phyloP scores from a whole-genome alignment of 2,329 filamentous ascomycete species.

The Pestalotiopsis sp. region DNA sequence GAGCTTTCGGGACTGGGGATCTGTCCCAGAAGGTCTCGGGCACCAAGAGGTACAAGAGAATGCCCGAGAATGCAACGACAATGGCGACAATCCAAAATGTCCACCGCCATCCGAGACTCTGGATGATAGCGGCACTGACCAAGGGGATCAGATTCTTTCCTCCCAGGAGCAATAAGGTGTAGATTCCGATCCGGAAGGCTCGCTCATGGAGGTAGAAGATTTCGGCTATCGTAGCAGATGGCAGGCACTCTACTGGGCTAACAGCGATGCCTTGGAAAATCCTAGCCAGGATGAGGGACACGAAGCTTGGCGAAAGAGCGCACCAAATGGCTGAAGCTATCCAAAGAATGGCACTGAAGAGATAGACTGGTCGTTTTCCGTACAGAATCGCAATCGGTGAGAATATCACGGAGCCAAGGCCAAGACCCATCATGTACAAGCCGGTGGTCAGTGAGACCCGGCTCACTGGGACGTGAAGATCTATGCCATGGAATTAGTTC shows the following conservation, averaged over 20 bases:
- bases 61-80: conserved; percentile 70
- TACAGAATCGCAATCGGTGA: conserved; percentile 90
- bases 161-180: conserved; percentile 84
- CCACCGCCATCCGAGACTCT: conserved; percentile 83
- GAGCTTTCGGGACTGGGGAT: conserved; percentile 57
- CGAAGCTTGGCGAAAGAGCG: conserved; percentile 78
- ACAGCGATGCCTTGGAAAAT: conserved; percentile 88
- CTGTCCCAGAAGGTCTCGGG: conserved; percentile 97
- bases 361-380: conserved; percentile 90
- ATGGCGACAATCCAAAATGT: conserved; percentile 89
- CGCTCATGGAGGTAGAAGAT: conserved; percentile 96
- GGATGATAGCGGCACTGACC: conserved; percentile 83
- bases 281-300: conserved; percentile 77
- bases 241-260: conserved; percentile 88
- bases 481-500: conserved; percentile 27
- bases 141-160: conserved; percentile 91
- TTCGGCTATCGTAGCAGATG: conserved; percentile 91
- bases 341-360: conserved; percentile 77
- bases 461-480: conserved; percentile 68
- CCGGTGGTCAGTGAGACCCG: conserved; percentile 86
- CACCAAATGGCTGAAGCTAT: conserved; percentile 81
- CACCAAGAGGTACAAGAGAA: conserved; percentile 84
- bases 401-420: conserved; percentile 80
- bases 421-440: conserved; percentile 91
- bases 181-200: conserved; percentile 90